Conservation (phyloP, 1,139 yeast species). For the Hansenula sp. region DNA sequence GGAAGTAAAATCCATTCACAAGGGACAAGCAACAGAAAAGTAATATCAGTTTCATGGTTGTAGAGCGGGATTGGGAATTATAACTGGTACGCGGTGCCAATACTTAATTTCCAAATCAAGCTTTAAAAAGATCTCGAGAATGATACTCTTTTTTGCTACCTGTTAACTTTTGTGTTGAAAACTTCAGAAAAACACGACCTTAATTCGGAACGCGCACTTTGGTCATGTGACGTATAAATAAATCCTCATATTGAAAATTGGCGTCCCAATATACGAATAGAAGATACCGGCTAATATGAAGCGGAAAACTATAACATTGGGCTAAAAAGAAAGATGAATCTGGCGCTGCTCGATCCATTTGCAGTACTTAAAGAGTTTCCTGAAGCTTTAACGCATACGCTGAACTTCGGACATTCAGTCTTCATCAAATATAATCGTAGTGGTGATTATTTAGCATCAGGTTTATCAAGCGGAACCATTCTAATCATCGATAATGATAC, state of each 20-base stretch:
- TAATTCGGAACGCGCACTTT: too few species aligned
- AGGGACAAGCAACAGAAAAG: conserved; percentile 20
- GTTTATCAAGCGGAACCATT: conserved; percentile 75
- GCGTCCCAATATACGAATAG: too few species aligned
- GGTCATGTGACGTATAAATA: too few species aligned
- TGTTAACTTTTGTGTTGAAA: too few species aligned
- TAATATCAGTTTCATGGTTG: conserved; percentile 9
- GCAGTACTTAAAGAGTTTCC: conserved; percentile 93
- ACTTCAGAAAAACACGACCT: too few species aligned
- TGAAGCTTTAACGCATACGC: conserved; percentile 67
- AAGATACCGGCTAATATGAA: too few species aligned
- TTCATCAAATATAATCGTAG: conserved; percentile 66
- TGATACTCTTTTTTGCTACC: too few species aligned
- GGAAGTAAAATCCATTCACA: conserved; percentile 39
- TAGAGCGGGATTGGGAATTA: too few species aligned
- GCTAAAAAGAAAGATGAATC: conserved; percentile 48
- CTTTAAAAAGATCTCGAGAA: too few species aligned
- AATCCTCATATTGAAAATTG: too few species aligned
- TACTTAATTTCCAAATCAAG: too few species aligned
- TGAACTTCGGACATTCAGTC: conserved; percentile 71
- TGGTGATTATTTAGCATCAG: conserved; percentile 90
- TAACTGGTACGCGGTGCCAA: too few species aligned
- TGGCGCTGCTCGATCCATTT: conserved; percentile 87
- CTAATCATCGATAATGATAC: conserved; percentile 77
- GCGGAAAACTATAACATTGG: background rate